Evolutionary conservation across 371 early-diverging fungal species (phyloP).

Genomic region (Apophysomyces trapeziformis): DNA sequence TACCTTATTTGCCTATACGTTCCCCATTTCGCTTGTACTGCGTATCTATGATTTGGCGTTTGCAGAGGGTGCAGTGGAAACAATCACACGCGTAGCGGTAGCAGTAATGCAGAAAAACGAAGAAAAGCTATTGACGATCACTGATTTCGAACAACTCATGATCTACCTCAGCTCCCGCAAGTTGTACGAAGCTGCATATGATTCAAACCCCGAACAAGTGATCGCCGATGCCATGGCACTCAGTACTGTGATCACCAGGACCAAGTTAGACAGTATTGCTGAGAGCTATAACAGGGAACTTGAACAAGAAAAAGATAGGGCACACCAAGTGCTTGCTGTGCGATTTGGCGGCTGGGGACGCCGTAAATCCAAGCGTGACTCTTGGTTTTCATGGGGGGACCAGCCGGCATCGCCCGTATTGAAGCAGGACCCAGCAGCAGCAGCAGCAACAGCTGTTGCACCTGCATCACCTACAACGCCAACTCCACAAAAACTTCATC

Average conservation of each 20-base stretch:
- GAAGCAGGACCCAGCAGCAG: background rate
- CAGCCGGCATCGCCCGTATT: background rate
- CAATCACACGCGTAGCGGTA: conserved; percentile 86
- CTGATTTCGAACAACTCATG: conserved; percentile 86
- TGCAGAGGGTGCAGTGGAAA: conserved; percentile 84
- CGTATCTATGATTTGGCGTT: conserved; percentile 92
- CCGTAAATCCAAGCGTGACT: conserved; percentile 25
- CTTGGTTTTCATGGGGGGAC: conserved; percentile 37
- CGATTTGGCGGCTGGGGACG: conserved; percentile 28
- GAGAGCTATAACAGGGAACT: conserved; percentile 59
- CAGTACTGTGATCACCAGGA: conserved; percentile 66
- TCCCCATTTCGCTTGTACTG: conserved; percentile 87
- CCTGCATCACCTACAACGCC: conserved; percentile 19
- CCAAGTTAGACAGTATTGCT: conserved; percentile 76
- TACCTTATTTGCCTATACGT: conserved; percentile 93
- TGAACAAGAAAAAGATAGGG: conserved; percentile 60
- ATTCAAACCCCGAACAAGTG: conserved; percentile 67
- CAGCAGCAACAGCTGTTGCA: background rate
- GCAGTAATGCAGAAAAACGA: conserved; percentile 86
- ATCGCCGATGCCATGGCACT: conserved; percentile 80
- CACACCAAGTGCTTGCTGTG: conserved; percentile 55
- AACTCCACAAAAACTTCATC: conserved; percentile 2
- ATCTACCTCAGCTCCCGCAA: conserved; percentile 77
- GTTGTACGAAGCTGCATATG: conserved; percentile 76
- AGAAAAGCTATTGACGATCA: conserved; percentile 68